Percentiles rank a stretch among this genome's conserved stretches.
These are phyloP conservation scores for Saccharomyces hybrid DNA, from an alignment of 1,139 yeast species.

Conservation along the genomic window DNA sequence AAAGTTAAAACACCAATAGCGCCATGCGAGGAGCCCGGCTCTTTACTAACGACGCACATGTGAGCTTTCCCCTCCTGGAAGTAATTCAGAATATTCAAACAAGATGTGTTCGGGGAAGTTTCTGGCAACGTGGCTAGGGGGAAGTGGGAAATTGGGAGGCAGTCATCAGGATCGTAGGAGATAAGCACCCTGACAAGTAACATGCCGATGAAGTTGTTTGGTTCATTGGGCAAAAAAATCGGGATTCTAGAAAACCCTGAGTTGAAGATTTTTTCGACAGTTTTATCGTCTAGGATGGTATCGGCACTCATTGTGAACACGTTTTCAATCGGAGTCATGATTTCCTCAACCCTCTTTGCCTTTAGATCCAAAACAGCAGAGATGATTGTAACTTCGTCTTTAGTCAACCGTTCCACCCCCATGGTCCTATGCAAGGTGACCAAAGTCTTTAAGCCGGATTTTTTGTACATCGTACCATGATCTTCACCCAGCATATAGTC, in stretches of 20 bases:
- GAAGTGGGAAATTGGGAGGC: constrained; percentile 83
- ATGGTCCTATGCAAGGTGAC: constrained; percentile 88
- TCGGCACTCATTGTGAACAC: constrained; percentile 88
- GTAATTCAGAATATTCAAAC: constrained; percentile 85
- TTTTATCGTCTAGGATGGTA: constrained; percentile 68
- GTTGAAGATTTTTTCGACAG: constrained; percentile 84
- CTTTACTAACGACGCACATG: constrained; percentile 85
- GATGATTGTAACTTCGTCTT: constrained; percentile 93
- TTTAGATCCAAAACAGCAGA: constrained; percentile 89
- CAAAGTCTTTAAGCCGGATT: constrained; percentile 85
- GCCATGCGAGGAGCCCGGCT: constrained; percentile 82
- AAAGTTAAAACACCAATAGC: constrained; percentile 87
- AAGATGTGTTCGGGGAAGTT: constrained; percentile 84
- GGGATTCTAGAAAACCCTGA: constrained; percentile 96
- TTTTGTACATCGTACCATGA: constrained; percentile 90
- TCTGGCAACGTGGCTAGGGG: constrained; percentile 96
- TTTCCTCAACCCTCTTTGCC: constrained; percentile 76
- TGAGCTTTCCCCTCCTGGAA: constrained; percentile 98
- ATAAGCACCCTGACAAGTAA: constrained; percentile 83
- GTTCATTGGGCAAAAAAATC: constrained; percentile 86
- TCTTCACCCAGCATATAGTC: constrained; percentile 87
- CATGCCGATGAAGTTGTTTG: constrained; percentile 91
- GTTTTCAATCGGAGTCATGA: constrained; percentile 92
- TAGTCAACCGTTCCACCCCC: constrained; percentile 90
- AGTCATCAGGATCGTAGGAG: constrained; percentile 95